Evolutionary conservation across 345 rosid species (phyloP), one percentile per base, ranked within the genome.

Genomic region (Microthlaspi erraticum): DNA sequence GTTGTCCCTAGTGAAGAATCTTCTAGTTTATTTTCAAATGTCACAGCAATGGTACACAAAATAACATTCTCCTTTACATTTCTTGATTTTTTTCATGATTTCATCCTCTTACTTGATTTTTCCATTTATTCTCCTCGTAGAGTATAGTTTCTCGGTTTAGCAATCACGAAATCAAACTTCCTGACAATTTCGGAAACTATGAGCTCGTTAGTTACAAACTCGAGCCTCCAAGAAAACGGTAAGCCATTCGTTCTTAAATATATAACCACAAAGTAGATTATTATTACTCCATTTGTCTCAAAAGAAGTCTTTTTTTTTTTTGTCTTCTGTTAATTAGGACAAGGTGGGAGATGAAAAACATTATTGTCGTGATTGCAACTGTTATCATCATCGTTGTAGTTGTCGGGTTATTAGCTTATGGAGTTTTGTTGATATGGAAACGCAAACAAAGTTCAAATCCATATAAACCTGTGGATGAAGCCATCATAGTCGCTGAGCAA

Each of bases 161-260:
- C 23, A 90, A 86, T 66, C 88, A 87, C 59, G 88, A 54, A 13
- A 51, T 91, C 72, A 80, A 61, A 59, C 92, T 94, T 78, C 96
- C 96, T 46, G 81, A 79, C 39, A 63, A 63, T 33, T 89, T 82
- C 14, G 96, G 95, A 79, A 80, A 61, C 74, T 91, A 91, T 32
- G 44, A 82, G 77, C 77, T 88, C 69, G 58, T 89, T 42, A 60
- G 70, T 9, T 88, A 95, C 91, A 79, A 89, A 75, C 74, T 89
- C 52, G 81, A 85, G 79, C 89, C 89, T 61, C 73, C 76, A 34
- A 51, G 20, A 46, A 48, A 80, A 42, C 61, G 79, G 97, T 91
- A 84, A 26, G 66, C 33, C 42, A 48, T 60, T 53, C 52, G 8
- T 17, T 54, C 17, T 55, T 4, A 61, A 45, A 17, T 29, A 10